A percentile compares a stretch with the other conserved stretches of the same genome.
Evolutionary conservation across 2,329 filamentous ascomycete genomes (phyloP).

Genomic region (Conoideocrella luteorostrata): DNA sequence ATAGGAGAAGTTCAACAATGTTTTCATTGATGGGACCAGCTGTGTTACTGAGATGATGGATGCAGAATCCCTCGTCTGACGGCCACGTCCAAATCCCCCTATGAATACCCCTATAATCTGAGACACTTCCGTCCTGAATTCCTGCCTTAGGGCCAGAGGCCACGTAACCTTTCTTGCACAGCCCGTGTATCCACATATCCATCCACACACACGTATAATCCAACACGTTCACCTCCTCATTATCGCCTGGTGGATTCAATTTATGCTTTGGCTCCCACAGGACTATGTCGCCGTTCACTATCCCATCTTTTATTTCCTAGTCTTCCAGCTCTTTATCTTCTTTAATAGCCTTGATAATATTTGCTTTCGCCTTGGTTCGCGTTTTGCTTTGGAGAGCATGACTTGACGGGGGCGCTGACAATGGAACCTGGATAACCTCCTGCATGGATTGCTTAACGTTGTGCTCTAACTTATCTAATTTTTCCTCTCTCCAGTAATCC

Average conservation of each 20-base stretch:
- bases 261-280: conserved; percentile 57
- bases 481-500: conserved; percentile 82
- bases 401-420: conserved; percentile 42
- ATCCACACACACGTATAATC: too few relatives aligned
- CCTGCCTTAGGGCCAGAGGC: too few relatives aligned
- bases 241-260: conserved; percentile 43
- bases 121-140: too few relatives aligned
- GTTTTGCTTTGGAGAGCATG: conserved; percentile 20
- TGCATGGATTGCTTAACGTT: conserved; percentile 55
- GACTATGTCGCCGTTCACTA: conserved; percentile 56
- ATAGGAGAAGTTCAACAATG: too few relatives aligned
- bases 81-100: too few relatives aligned
- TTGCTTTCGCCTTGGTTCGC: conserved; percentile 23
- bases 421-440: conserved; percentile 64
- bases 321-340: conserved; percentile 55
- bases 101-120: too few relatives aligned
- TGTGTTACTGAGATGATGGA: too few relatives aligned
- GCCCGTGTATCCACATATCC: too few relatives aligned
- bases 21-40: too few relatives aligned
- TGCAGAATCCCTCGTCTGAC: too few relatives aligned
- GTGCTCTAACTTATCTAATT: conserved; percentile 38
- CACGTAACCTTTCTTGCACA: too few relatives aligned
- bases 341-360: conserved; percentile 28
- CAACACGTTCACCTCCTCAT: conserved; percentile 49
- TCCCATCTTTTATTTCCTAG: conserved; percentile 65